Evolutionary conservation across 2,329 filamentous ascomycete genomes (phyloP), one percentile per base, ranked within the genome.

Genomic region (Colletotrichum graminicola): DNA sequence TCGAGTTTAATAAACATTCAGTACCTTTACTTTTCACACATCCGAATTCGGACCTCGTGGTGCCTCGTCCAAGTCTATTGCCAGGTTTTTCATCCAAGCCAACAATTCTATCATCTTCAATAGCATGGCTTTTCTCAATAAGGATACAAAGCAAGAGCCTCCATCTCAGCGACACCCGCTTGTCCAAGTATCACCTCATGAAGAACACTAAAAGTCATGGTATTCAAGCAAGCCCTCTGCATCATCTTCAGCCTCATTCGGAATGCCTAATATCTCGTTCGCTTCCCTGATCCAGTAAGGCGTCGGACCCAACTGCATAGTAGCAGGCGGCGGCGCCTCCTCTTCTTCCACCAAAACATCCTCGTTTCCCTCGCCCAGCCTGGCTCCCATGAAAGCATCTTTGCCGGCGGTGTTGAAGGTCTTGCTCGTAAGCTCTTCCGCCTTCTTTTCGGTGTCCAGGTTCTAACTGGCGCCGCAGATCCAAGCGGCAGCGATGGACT

Each of bases 391-490:
- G 32, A 45, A 71, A 12, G 57, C 64, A 18, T 71, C 51, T 29
- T 36, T 61, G 16, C 41, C 23, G 2, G 3, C 16, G 4, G 21
- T 2, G 2, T 21, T 36, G 26, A 36, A 21, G n/a, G 16, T 6
- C 3, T 14, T 23, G n/a, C 18, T 12, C n/a, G 3, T 10, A 10
- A 14, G 23, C 26, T 45, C 21, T 16, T 62, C 51, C 5, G 26
- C 16, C n/a, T 39, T 29, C n/a, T 10, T n/a, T 12, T 41, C 56
- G 43, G 51, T 62, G 18, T n/a, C 41, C 64, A 65, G 43, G n/a
- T 45, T 67, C 67, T 62, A 71, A 36, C 41, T 65, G 49, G 67
- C 26, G 41, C 67, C 64, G 18, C 34, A 36, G 5, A 71, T n/a
- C 47, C 43, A 49, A 8, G 67, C 34, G 43, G 67, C 63, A 3